Conservation (phyloP, 2,329 filamentous ascomycete genomes). For the Trichoderma koningiopsis region DNA sequence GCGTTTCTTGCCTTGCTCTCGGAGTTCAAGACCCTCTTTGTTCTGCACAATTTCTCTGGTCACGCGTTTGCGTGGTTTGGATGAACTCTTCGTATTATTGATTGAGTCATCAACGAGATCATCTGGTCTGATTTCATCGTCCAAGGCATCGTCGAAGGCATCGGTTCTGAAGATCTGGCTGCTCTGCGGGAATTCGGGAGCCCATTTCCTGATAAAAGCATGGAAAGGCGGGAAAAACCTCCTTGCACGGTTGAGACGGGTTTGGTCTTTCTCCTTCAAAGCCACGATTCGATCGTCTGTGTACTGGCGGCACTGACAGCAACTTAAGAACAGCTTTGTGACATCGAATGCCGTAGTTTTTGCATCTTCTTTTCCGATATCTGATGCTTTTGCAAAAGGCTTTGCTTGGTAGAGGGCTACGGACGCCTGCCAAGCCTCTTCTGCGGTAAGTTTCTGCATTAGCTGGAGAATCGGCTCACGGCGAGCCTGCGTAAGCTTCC, state of each 20-base stretch:
- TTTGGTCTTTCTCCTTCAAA: constrained; percentile 29
- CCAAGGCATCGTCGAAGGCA: constrained; percentile 11
- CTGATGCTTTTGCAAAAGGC: background rate
- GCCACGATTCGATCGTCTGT: constrained; percentile 31
- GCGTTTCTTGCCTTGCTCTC: constrained; percentile 58
- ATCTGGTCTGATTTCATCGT: constrained; percentile 29
- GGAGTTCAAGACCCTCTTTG: constrained; percentile 50
- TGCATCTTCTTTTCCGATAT: constrained; percentile 23
- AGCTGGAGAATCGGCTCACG: constrained; percentile 34
- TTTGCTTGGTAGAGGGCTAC: background rate
- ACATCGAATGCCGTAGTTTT: constrained; percentile 36
- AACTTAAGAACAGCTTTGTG: constrained; percentile 38
- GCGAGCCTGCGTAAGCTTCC: constrained; percentile 36
- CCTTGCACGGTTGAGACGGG: constrained; percentile 26
- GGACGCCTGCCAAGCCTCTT: constrained; percentile 29
- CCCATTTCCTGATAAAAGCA: constrained; percentile 34
- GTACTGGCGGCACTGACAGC: constrained; percentile 32
- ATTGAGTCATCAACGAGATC: constrained; percentile 25
- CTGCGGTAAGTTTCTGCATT: constrained; percentile 27
- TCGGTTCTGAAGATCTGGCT: constrained; percentile 39
- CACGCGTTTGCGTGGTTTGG: constrained; percentile 30
- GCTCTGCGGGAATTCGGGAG: constrained; percentile 37
- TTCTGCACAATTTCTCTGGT: constrained; percentile 41
- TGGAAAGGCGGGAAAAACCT: constrained; percentile 32
- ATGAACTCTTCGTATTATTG: constrained; percentile 11